Conservation (phyloP, 2,329 filamentous ascomycete genomes). For the Verticillium zaregamsianum region DNA sequence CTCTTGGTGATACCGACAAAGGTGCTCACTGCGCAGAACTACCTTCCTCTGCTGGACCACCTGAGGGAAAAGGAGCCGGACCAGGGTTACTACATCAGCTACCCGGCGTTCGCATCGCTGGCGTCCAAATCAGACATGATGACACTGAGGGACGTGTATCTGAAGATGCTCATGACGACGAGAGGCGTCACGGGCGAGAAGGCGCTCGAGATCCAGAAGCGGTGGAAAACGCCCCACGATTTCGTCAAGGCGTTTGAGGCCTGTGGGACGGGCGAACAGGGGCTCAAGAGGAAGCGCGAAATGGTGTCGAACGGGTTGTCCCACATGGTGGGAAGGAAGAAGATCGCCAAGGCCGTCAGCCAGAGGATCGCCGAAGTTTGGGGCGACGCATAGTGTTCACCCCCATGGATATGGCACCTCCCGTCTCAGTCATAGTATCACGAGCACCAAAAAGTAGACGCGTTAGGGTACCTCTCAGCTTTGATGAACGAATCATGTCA, state of each 20-base stretch:
- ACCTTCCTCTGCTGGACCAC: constrained; percentile 58
- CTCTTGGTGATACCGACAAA: constrained; percentile 63
- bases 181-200: constrained; percentile 72
- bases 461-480: background rate
- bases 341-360: constrained; percentile 61
- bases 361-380: constrained; percentile 69
- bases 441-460: background rate
- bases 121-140: constrained; percentile 72
- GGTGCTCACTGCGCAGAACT: constrained; percentile 60
- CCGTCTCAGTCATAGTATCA: background rate
- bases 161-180: constrained; percentile 85
- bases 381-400: constrained; percentile 38
- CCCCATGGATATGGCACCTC: background rate
- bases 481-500: background rate
- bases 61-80: constrained; percentile 48
- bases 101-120: constrained; percentile 66
- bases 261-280: constrained; percentile 43
- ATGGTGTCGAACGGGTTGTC: constrained; percentile 56
- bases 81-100: constrained; percentile 59
- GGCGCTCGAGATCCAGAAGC: constrained; percentile 72
- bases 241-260: constrained; percentile 66
- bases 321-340: constrained; percentile 62
- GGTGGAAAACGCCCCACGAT: constrained; percentile 70
- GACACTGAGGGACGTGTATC: constrained; percentile 68
- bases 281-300: constrained; percentile 52